Percentiles rank a stretch among this genome's conserved stretches.
phyloP scores from a whole-genome alignment of 306 rosid genomes.

The Malus fusca region DNA sequence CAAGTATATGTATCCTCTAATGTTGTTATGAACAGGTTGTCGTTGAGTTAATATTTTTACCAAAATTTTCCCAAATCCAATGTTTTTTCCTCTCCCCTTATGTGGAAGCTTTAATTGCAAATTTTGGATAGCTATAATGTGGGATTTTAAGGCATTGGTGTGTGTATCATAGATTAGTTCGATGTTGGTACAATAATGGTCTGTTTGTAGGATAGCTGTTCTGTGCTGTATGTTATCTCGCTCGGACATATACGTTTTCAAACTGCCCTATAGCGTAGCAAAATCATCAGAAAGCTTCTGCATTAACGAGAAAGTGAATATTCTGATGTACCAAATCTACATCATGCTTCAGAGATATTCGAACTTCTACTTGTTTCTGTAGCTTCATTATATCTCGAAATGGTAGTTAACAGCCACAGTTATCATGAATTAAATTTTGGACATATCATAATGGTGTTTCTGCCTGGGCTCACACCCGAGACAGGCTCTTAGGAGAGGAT shows the following conservation, averaged over 20 bases:
- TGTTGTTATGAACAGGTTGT: slow-evolving; percentile 1
- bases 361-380: neutral
- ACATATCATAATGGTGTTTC: neutral
- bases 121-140: neutral
- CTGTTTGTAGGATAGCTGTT: neutral
- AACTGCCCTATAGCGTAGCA: neutral
- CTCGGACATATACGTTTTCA: neutral
- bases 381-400: neutral
- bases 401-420: neutral
- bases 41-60: neutral
- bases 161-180: neutral
- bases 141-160: neutral
- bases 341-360: neutral
- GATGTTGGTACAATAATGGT: neutral
- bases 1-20: neutral
- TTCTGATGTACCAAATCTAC: neutral
- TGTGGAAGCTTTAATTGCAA: neutral
- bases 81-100: too few species aligned
- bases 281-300: neutral
- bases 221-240: neutral
- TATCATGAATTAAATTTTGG: neutral
- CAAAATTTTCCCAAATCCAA: neutral
- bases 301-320: neutral
- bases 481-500: neutral
- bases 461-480: neutral